Evolutionary conservation across 129 eudicot species (phyloP), one percentile per base, ranked within the genome.

Genomic region (Deinandra increscens): DNA sequence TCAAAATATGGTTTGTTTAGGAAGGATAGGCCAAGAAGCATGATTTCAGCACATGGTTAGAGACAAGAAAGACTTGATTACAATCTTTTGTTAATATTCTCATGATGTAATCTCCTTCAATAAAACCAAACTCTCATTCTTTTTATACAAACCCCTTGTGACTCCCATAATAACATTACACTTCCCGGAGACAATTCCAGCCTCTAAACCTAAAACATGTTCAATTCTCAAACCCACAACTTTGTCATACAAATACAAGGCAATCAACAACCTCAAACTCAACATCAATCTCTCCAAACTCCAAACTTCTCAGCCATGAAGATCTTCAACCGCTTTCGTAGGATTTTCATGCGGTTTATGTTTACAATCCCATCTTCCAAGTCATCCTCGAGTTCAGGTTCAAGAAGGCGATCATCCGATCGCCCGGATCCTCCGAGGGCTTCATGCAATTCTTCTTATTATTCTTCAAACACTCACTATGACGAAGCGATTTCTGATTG

Each of bases 401-500:
- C 79, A 29, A 72, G 80, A 72, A 65, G 86, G 56, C 81, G 69
- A n/a, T 86, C 92, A 0, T 83, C 81, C 36, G 92, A 89, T 53
- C 45, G 70, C 12, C 76, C 71, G 0, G 92, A 89, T 14, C 80
- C 88, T 34, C 96, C 93, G 0, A 82, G 88, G 76, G 56, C 79
- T 46, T 89, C 90, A 41, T 83, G 83, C 75, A 85, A 84, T 66
- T 83, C 86, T 44, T 79, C 84, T 20, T 82, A 85, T 75, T 81
- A 82, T 78, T 82, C 95, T 19, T 85, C 95, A 4, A 81, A 9
- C 49, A 72, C 83, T 9, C 91, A 82, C 60, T 85, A 85, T 9
- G 58, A 80, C 14, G 96, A 88, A 81, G 96, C 96, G 12, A 85
- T 88, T 81, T 82, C 83, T 4, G 91, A 85, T 31, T 85, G 91